phyloP scores from a whole-genome alignment of 108 stramenopile genomes.

The Cyclotella baltica region DNA sequence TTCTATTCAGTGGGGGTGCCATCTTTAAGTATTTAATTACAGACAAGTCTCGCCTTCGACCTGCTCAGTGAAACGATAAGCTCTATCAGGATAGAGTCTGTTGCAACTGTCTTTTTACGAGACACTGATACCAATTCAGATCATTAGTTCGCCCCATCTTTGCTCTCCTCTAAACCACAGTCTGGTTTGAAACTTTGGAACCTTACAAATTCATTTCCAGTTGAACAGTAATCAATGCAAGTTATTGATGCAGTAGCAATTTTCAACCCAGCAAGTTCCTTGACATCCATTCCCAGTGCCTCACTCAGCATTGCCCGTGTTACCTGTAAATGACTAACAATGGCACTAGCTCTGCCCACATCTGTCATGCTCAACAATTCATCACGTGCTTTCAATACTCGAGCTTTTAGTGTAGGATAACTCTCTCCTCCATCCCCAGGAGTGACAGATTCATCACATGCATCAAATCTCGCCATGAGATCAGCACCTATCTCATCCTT shows the following conservation, averaged over 20 bases:
- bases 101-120: too few relatives aligned
- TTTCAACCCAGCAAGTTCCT: constrained; percentile 70
- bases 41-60: too few relatives aligned
- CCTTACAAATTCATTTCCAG: constrained; percentile 67
- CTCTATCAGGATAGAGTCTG: too few relatives aligned
- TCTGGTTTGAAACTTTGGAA: constrained; percentile 90
- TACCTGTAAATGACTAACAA: constrained; percentile 90
- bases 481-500: constrained; percentile 83
- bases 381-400: constrained; percentile 74
- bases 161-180: constrained; percentile 67
- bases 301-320: constrained; percentile 85
- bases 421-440: constrained; percentile 87
- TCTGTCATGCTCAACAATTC: constrained; percentile 63
- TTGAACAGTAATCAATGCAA: constrained; percentile 78
- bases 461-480: constrained; percentile 76
- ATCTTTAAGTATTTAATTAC: too few relatives aligned
- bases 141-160: constrained; percentile 87
- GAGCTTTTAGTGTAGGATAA: constrained; percentile 66
- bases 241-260: constrained; percentile 87
- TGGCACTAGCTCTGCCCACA: constrained; percentile 65
- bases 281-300: constrained; percentile 72
- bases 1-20: too few relatives aligned
- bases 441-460: constrained; percentile 84
- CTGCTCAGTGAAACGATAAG: too few relatives aligned
- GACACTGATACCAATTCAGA: too few relatives aligned